These are phyloP conservation scores for Penicillium desertorum DNA, from an alignment of 495 filamentous ascomycete genomes.

Conservation along the genomic window DNA sequence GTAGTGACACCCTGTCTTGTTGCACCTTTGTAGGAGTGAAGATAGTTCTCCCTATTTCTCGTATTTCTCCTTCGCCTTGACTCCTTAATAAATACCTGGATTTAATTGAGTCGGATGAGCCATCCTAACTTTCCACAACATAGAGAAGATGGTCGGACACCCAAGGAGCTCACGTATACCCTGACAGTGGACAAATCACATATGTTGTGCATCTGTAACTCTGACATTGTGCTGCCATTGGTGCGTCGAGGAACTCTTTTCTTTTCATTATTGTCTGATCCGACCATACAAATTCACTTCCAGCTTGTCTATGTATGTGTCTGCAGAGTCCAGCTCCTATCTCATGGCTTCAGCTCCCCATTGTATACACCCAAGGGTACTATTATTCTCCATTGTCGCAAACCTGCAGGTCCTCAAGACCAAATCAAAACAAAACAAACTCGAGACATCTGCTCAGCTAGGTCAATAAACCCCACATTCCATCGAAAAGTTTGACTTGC, in stretches of 20 bases:
- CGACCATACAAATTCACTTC: neutral
- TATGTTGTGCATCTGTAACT: slow-evolving; percentile 5
- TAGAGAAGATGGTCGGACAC: neutral
- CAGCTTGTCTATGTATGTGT: neutral
- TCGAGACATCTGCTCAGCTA: slow-evolving; percentile 6
- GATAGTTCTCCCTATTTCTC: neutral
- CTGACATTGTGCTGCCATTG: slow-evolving; percentile 1
- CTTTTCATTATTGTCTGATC: neutral
- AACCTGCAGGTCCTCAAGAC: neutral
- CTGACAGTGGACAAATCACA: slow-evolving; percentile 30
- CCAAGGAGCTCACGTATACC: slow-evolving; percentile 11
- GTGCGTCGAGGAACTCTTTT: neutral
- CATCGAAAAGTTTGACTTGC: slow-evolving; percentile 30
- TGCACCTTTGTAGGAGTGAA: neutral
- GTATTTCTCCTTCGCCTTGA: neutral
- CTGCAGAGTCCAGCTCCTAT: neutral
- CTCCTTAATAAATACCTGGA: neutral
- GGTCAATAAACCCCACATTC: slow-evolving; percentile 27
- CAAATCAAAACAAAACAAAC: slow-evolving; percentile 2
- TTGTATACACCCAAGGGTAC: neutral
- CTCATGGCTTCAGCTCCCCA: neutral
- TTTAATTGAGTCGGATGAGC: slow-evolving; percentile 3
- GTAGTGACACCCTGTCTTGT: neutral
- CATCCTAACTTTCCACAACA: slow-evolving; percentile 16
- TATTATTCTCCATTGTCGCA: neutral